Conservation (phyloP, 306 rosid species). For the Abrus precatorius region DNA sequence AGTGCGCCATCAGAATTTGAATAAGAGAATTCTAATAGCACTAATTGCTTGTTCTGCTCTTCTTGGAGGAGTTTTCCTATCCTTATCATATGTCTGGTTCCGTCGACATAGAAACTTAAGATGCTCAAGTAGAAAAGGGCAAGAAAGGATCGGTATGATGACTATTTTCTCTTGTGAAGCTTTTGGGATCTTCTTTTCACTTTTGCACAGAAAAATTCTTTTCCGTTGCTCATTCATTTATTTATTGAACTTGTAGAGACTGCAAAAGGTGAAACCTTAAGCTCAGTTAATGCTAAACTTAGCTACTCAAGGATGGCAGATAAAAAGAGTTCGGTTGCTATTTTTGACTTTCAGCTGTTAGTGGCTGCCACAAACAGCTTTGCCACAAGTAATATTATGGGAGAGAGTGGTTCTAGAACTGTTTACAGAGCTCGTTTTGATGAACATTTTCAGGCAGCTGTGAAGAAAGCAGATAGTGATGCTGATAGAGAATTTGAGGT, state of each 20-base stretch:
- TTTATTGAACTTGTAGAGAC: conserved; percentile 59
- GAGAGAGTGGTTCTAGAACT: conserved; percentile 66
- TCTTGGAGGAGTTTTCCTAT: conserved; percentile 71
- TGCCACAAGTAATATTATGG: conserved; percentile 65
- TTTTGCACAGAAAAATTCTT: not conserved
- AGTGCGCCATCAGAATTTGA: conserved; percentile 76
- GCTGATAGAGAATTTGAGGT: conserved; percentile 85
- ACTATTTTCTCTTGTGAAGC: conserved; percentile 29
- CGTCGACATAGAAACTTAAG: conserved; percentile 54
- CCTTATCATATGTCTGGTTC: conserved; percentile 65
- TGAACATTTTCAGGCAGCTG: conserved; percentile 73
- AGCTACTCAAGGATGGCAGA: conserved; percentile 73
- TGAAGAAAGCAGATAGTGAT: conserved; percentile 74
- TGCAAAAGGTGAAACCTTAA: conserved; percentile 57
- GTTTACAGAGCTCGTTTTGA: conserved; percentile 77
- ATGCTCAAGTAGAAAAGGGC: conserved; percentile 51
- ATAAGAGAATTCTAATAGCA: conserved; percentile 73
- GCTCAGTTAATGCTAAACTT: conserved; percentile 58
- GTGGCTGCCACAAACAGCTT: conserved; percentile 83
- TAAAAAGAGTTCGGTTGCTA: conserved; percentile 68
- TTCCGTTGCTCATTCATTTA: conserved; percentile 30
- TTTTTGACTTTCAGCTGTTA: conserved; percentile 74
- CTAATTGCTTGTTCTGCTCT: conserved; percentile 75
- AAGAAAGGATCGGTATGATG: conserved; percentile 63
- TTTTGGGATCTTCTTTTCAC: conserved; percentile 11